Conservation (phyloP, 2,329 filamentous ascomycete species). For the Intubia oerlemansii region DNA sequence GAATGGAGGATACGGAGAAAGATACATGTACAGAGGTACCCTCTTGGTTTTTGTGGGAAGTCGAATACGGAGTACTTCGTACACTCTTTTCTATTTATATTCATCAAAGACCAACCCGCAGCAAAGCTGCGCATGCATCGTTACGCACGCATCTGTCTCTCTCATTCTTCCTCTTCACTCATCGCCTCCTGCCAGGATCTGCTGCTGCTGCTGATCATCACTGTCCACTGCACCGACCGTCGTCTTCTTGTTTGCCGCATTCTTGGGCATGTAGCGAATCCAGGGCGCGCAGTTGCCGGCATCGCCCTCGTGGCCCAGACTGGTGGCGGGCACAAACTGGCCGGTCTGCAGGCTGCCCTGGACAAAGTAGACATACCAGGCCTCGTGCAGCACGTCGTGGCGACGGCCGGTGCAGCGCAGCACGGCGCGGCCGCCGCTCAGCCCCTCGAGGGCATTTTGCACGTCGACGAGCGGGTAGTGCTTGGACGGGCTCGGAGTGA, state of each 20-base stretch:
- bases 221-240: no score
- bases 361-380: slow-evolving; percentile 32
- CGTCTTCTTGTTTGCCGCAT: background rate
- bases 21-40: no score
- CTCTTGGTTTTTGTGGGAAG: no score
- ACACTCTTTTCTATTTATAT: no score
- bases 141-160: no score
- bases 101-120: no score
- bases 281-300: slow-evolving; percentile 1
- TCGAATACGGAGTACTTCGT: no score
- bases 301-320: slow-evolving; percentile 14
- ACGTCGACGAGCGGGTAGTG: slow-evolving; percentile 23
- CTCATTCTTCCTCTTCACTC: no score
- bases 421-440: slow-evolving; percentile 22
- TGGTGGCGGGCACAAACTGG: slow-evolving; percentile 21
- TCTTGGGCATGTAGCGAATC: slow-evolving; percentile 1
- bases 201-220: no score
- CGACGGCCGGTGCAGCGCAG: slow-evolving; percentile 18
- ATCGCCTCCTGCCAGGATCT: no score
- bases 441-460: slow-evolving; percentile 18
- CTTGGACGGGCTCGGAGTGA: slow-evolving; percentile 8
- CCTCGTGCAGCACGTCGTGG: slow-evolving; percentile 23
- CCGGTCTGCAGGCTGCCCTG: slow-evolving; percentile 28
- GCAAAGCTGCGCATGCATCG: no score
- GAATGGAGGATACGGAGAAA: no score